Conservation (phyloP, 371 early-diverging fungal genomes). For the Mucor irregularis region DNA sequence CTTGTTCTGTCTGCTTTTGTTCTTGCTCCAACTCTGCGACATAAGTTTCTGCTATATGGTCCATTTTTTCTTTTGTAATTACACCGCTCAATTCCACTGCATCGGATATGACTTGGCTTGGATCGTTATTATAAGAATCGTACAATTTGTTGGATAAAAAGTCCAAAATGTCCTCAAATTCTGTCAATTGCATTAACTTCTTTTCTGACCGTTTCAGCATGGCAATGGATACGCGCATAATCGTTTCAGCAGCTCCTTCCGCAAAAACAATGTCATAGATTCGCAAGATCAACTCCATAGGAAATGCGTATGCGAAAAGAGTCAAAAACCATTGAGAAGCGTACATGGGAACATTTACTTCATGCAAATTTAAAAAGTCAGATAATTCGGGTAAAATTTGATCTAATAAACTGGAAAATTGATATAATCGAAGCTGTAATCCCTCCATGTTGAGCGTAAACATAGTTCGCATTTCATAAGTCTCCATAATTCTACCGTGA, state of each 20-base stretch:
- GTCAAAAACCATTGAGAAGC: conserved; percentile 95
- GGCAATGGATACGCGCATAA: conserved; percentile 89
- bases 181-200: conserved; percentile 71
- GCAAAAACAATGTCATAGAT: conserved; percentile 87
- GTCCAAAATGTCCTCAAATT: conserved; percentile 85
- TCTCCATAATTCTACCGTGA: conserved; percentile 78
- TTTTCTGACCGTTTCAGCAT: conserved; percentile 78
- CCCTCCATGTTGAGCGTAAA: conserved; percentile 89
- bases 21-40: conserved; percentile 61
- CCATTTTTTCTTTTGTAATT: conserved; percentile 75
- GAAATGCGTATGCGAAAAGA: conserved; percentile 86
- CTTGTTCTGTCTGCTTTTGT: conserved; percentile 62
- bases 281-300: conserved; percentile 74
- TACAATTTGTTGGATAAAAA: conserved; percentile 77
- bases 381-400: conserved; percentile 79
- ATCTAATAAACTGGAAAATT: conserved; percentile 79
- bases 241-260: conserved; percentile 86
- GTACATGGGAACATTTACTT: conserved; percentile 87
- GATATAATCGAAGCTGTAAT: conserved; percentile 81
- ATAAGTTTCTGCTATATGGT: conserved; percentile 71
- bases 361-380: conserved; percentile 72
- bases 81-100: conserved; percentile 70
- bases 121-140: conserved; percentile 70
- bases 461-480: conserved; percentile 81
- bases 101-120: conserved; percentile 73